phyloP scores from a whole-genome alignment of 1,284 basidiomycete genomes.

The Kalmanozyma brasiliensis region DNA sequence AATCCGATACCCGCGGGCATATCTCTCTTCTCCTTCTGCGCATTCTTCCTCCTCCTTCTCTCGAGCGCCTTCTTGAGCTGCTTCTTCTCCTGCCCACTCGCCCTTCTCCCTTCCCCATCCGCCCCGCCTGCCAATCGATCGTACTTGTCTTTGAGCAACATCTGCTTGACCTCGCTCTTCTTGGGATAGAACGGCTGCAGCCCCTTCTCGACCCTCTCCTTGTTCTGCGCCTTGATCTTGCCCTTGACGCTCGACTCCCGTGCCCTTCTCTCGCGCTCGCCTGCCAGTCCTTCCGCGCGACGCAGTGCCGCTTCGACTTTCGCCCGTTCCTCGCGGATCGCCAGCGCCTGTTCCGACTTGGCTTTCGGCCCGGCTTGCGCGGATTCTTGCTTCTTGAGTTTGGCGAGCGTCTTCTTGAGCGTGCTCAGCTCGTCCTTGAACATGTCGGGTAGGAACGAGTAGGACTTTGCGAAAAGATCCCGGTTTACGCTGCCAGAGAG shows the following conservation, averaged over 20 bases:
- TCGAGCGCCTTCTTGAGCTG: slow-evolving; percentile 84
- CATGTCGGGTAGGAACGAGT: slow-evolving; percentile 80
- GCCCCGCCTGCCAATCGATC: slow-evolving; percentile 32
- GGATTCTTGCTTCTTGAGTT: slow-evolving; percentile 76
- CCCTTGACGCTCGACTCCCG: slow-evolving; percentile 72
- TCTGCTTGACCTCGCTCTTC: slow-evolving; percentile 73
- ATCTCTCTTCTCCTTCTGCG: slow-evolving; percentile 85
- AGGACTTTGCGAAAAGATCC: slow-evolving; percentile 78
- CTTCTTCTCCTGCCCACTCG: slow-evolving; percentile 38
- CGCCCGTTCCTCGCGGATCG: slow-evolving; percentile 76
- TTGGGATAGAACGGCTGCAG: slow-evolving; percentile 81
- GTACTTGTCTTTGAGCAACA: slow-evolving; percentile 58
- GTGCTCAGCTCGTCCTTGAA: slow-evolving; percentile 77
- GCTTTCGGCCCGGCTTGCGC: slow-evolving; percentile 76
- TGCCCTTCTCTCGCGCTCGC: slow-evolving; percentile 77
- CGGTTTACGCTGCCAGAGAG: slow-evolving; percentile 78
- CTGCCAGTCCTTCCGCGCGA: slow-evolving; percentile 75
- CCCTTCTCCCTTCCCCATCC: slow-evolving; percentile 16
- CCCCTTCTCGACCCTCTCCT: slow-evolving; percentile 61
- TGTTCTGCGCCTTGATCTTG: slow-evolving; percentile 67
- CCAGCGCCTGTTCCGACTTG: slow-evolving; percentile 70
- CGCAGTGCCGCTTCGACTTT: slow-evolving; percentile 82
- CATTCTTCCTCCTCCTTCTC: slow-evolving; percentile 85
- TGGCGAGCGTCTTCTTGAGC: slow-evolving; percentile 76
- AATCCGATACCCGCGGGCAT: slow-evolving; percentile 50